These are phyloP conservation scores for Pistacia vera DNA, from an alignment of 345 rosid genomes.

Conservation along the genomic window DNA sequence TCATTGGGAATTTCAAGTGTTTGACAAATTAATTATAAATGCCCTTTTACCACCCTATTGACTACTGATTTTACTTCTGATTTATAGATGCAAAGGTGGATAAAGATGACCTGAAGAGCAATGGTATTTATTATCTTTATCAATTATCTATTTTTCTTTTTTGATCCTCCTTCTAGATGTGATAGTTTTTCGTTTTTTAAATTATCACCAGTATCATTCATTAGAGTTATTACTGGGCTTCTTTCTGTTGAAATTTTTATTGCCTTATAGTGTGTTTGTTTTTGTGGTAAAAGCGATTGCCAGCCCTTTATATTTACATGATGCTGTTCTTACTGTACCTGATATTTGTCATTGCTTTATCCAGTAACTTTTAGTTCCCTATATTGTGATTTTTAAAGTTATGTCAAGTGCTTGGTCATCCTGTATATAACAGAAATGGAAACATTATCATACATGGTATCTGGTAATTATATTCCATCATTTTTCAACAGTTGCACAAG, in stretches of 20 bases:
- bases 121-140: constrained; percentile 32
- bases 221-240: constrained; percentile 8
- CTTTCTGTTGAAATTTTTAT: background rate
- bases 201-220: background rate
- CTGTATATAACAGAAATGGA: background rate
- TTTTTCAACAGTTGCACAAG: background rate
- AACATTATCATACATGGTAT: background rate
- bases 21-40: background rate
- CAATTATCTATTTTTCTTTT: constrained; percentile 11
- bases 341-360: background rate
- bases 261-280: background rate
- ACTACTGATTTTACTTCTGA: constrained; percentile 26
- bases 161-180: background rate
- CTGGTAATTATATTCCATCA: background rate
- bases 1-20: constrained; percentile 8
- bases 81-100: constrained; percentile 73
- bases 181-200: background rate
- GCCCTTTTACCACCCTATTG: constrained; percentile 10
- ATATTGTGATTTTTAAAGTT: background rate
- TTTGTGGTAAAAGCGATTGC: background rate
- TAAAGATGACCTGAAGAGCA: constrained; percentile 81
- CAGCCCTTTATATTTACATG: background rate
- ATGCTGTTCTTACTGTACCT: background rate
- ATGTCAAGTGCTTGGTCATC: background rate
- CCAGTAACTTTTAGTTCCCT: background rate